Base-by-base conservation (phyloP, 805 yeast species). In the Cyberlindnera maritima region DNA sequence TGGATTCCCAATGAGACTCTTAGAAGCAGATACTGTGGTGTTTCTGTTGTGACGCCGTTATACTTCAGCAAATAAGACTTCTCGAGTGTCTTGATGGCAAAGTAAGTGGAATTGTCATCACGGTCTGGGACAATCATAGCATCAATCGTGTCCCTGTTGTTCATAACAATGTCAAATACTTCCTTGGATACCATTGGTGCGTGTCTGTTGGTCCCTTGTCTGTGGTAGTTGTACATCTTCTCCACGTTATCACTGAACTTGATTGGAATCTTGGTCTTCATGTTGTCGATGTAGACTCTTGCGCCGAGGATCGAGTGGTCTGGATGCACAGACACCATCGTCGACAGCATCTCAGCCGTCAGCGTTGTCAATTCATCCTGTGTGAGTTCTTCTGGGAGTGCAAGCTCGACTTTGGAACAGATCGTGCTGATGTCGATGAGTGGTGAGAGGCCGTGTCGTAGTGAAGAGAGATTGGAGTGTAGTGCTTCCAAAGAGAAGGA, bases 261-360 rank as follows among this genome's bases (percentile, higher is more conserved):
- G 83, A 49, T 88, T 85, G 41, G 97, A 10, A 39, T 88, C 70
- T 88, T 96, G 70, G 90, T 91, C 74, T 91, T 97, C 63, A 94
- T 76, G 66, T 88, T 88, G 29, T 96, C 85, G 45, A 91, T 85
- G 14, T 97, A 96, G 44, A 94, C 82, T 70, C 99, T 84, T 21
- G 98, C 97, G 39, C 97, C 98, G 58, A 91, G 75, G 31, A 82
- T 81, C 19, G 97, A 96, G 61, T 94, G 90, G 70, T 94, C 98
- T 13, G 98, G 98, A 68, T 94, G 99, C 50, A 88, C 80, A 11
- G 98, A 92, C 49, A 97, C 88, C 97, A 94, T 87, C 64, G 85
- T 87, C 36, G 98, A 98, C 48, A 97, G 96, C 32, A 97, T 90
- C 70, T 94, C 99, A 37, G 98, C 97, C 41, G 98, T 91, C 43